phyloP scores from a whole-genome alignment of 805 yeast species.

The Ogataea corticis region DNA sequence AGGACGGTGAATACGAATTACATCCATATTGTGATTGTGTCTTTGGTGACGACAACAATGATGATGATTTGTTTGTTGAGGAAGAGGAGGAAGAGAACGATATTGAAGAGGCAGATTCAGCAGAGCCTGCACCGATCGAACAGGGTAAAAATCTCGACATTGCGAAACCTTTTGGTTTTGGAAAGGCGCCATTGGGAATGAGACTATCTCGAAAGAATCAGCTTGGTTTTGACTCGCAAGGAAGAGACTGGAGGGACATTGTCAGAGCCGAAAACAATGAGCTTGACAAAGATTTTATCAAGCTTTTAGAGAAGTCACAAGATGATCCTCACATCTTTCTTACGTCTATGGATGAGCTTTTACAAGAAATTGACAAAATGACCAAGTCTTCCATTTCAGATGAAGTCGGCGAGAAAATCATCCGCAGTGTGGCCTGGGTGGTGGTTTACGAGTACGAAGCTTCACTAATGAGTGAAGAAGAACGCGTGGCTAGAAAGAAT shows the following conservation, averaged over 20 bases:
- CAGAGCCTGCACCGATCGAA: neutral
- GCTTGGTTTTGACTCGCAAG: conserved; percentile 56
- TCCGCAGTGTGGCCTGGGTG: conserved; percentile 55
- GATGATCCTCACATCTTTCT: conserved; percentile 24
- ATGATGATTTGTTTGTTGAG: conserved; percentile 12
- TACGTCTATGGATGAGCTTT: conserved; percentile 30
- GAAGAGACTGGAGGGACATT: conserved; percentile 72
- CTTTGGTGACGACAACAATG: conserved; percentile 21
- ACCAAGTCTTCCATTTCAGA: conserved; percentile 27
- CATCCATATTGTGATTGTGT: conserved; percentile 37
- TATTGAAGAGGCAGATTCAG: conserved; percentile 6
- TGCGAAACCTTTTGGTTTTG: conserved; percentile 1
- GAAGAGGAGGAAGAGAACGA: conserved; percentile 13
- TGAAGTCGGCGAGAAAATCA: conserved; percentile 39
- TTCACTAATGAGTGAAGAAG: conserved; percentile 23
- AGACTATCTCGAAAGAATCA: conserved; percentile 33
- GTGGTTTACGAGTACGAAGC: conserved; percentile 36
- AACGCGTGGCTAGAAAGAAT: conserved; percentile 17
- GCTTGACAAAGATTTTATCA: conserved; percentile 30
- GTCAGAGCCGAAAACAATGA: conserved; percentile 58
- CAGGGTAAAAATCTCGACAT: neutral
- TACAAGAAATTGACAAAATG: conserved; percentile 29
- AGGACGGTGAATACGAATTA: conserved; percentile 27
- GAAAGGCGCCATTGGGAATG: conserved; percentile 33
- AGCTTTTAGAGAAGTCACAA: conserved; percentile 25